Evolutionary conservation across 768 basidiomycete genomes (phyloP).

Genomic region (Auriculariales sp.): DNA sequence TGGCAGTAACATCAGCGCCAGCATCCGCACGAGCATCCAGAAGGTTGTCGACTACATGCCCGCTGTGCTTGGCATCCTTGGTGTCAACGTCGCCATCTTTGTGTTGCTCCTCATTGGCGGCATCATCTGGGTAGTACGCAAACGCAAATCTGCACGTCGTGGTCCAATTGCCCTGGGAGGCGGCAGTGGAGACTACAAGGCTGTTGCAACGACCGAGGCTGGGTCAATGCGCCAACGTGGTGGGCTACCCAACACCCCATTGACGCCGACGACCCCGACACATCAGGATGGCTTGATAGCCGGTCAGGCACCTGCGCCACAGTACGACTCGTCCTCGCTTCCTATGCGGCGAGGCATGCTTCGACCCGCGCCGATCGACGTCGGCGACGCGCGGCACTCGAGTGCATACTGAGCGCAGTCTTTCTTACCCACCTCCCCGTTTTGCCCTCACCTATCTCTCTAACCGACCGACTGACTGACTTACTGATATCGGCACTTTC

Average conservation of each 20-base stretch:
- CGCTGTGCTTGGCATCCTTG: slow-evolving; percentile 60
- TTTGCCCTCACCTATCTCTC: too few relatives aligned
- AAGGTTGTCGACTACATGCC: slow-evolving; percentile 53
- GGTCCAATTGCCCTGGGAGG: background rate
- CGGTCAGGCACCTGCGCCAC: background rate
- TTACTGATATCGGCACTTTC: too few relatives aligned
- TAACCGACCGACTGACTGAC: too few relatives aligned
- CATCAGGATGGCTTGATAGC: background rate
- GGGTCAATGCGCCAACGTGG: background rate
- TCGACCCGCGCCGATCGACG: background rate
- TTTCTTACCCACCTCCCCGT: background rate
- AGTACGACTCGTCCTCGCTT: background rate
- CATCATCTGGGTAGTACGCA: slow-evolving; percentile 17
- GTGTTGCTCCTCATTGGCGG: slow-evolving; percentile 41
- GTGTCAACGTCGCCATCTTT: slow-evolving; percentile 60
- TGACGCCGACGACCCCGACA: background rate
- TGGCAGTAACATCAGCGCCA: slow-evolving; percentile 41
- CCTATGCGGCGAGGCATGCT: background rate
- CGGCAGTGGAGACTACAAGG: background rate
- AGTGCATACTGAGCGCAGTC: background rate
- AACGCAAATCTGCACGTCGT: background rate
- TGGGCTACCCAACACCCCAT: background rate
- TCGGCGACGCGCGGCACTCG: background rate
- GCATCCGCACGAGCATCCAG: slow-evolving; percentile 44
- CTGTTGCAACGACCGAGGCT: background rate